A percentile compares a stretch with the other conserved stretches of the same genome.
These are phyloP conservation scores for Blastobotrys indianensis DNA, from an alignment of 1,139 yeast species.

Conservation along the genomic window DNA sequence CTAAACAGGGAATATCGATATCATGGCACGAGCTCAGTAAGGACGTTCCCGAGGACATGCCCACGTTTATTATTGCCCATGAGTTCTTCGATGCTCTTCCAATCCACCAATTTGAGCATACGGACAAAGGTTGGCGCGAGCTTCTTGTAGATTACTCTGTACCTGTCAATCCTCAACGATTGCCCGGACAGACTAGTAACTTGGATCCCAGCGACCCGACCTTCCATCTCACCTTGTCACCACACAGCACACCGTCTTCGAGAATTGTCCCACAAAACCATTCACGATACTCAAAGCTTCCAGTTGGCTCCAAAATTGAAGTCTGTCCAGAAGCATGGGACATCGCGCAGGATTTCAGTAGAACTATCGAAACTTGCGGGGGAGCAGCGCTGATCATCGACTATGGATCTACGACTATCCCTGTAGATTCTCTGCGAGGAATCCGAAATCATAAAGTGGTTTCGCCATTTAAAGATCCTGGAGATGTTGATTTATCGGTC, in stretches of 20 bases:
- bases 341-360: constrained; percentile 32
- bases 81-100: constrained; percentile 89
- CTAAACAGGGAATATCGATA: constrained; percentile 50
- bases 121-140: constrained; percentile 63
- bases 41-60: constrained; percentile 41
- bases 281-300: constrained; percentile 49
- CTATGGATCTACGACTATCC: constrained; percentile 66
- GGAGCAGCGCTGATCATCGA: constrained; percentile 67
- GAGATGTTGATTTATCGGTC: constrained; percentile 74
- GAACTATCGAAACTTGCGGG: constrained; percentile 31
- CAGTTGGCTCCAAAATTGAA: constrained; percentile 58
- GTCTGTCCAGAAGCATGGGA: constrained; percentile 70
- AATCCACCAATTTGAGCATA: constrained; percentile 59
- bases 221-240: constrained; percentile 56
- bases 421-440: constrained; percentile 67
- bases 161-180: constrained; percentile 17
- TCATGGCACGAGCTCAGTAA: constrained; percentile 69
- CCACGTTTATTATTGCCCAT: constrained; percentile 72
- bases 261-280: constrained; percentile 48
- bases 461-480: constrained; percentile 70
- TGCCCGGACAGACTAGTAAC: constrained; percentile 28
- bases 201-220: constrained; percentile 17
- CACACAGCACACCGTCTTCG: constrained; percentile 60
- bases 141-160: constrained; percentile 52
- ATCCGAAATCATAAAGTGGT: constrained; percentile 69